Evolutionary conservation across 2,329 filamentous ascomycete genomes (phyloP).

Genomic region (Paecilomyces formosus): DNA sequence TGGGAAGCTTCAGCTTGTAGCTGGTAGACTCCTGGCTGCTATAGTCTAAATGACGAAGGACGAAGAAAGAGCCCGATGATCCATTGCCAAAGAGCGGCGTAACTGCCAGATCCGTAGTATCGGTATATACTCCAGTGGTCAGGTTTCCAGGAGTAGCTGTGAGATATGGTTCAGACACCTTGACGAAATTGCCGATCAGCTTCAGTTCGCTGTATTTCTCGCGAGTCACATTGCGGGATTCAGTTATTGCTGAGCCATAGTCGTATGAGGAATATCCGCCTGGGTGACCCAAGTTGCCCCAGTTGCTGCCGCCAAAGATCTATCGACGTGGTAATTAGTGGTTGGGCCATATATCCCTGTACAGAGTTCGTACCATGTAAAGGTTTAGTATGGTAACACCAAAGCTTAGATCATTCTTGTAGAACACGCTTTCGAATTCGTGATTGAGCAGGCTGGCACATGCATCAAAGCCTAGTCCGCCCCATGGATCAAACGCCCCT

Average conservation of each 20-base stretch:
- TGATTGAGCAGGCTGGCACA: conserved; percentile 60
- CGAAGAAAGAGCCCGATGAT: conserved; percentile 54
- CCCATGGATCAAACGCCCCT: conserved; percentile 68
- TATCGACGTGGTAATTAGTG: conserved; percentile 13
- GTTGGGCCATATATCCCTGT: neutral
- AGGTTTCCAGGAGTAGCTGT: conserved; percentile 47
- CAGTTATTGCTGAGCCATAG: conserved; percentile 57
- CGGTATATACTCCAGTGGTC: conserved; percentile 38
- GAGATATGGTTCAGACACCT: conserved; percentile 63
- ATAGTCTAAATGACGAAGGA: conserved; percentile 61
- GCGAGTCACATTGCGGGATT: conserved; percentile 59
- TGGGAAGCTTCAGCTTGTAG: conserved; percentile 56
- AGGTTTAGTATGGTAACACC: conserved; percentile 62
- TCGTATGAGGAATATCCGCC: conserved; percentile 58
- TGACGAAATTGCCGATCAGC: conserved; percentile 66
- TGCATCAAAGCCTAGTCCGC: conserved; percentile 60
- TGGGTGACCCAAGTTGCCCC: conserved; percentile 69
- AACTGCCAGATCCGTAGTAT: conserved; percentile 48
- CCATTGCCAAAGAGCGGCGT: conserved; percentile 54
- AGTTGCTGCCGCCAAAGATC: conserved; percentile 73
- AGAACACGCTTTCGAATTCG: conserved; percentile 72
- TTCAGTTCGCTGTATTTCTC: conserved; percentile 79
- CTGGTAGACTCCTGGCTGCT: conserved; percentile 48
- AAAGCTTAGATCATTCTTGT: conserved; percentile 65
- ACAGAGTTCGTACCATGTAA: conserved; percentile 56